Evolutionary conservation across 805 yeast genomes (phyloP), one percentile per base, ranked within the genome.

Genomic region (Zygoascus flipseniorum): DNA sequence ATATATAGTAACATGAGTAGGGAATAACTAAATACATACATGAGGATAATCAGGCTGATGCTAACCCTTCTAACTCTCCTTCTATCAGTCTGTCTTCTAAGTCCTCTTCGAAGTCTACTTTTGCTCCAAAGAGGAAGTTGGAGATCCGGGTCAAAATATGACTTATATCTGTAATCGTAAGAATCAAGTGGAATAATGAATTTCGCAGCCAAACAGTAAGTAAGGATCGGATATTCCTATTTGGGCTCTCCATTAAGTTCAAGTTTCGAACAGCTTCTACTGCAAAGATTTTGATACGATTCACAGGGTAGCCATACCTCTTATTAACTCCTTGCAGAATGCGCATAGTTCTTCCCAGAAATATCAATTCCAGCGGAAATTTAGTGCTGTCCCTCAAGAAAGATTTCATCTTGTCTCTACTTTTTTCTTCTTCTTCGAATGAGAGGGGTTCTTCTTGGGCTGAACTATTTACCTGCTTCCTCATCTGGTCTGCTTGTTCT

Each of bases 311-410:
- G 3, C 84, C 87, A 63, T 78, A 79, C 37, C 70, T 70, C 58
- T 79, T 80, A 64, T 86, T 86, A 57, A 83, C 67, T 23, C 81
- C 82, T 64, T 85, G 92, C 50, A 86, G 76, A 72, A 86, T 85
- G 55, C 90, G 72, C 85, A 85, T 83, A 10, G 86, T 75, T 61
- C 92, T 70, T 52, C 85, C 80, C 6, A 86, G 68, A 60, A 86
- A 85, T 18, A 83, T 72, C 52, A 86, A 65, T 47, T 80, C 81
- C 56, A 81, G 67, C 2, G 95, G 95, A 62, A 86, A 81, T 65
- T 78, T 77, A 48, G 78, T 77, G 6, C 83, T 75, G 64, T 85
- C 88, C 53, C 78, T 67, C 53, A 86, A 71, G 57, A 86, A 81
- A 50, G 71, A 70, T 55, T 72, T 72, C 66, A 86, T 73, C 54